Evolutionary conservation across 257 asterid species (phyloP).

Genomic region (Rubia yunnanensis): DNA sequence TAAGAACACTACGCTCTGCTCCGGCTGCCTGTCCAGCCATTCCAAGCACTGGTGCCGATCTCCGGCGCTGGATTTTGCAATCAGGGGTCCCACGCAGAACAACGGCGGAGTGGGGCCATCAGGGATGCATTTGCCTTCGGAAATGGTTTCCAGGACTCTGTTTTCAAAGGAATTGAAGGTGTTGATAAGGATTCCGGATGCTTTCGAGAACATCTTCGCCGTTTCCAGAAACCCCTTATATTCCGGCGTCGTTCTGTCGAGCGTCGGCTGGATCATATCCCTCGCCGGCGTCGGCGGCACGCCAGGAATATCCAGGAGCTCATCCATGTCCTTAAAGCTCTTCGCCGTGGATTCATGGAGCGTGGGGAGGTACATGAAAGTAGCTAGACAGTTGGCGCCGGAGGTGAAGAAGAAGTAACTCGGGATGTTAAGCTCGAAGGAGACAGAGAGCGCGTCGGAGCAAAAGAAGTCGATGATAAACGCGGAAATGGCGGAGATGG

Average conservation of each 20-base stretch:
- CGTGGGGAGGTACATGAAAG: slow-evolving; percentile 19
- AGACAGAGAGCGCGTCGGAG: slow-evolving; percentile 19
- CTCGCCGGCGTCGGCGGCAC: slow-evolving; percentile 35
- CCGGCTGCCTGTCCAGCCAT: slow-evolving; percentile 56
- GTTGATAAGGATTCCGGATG: slow-evolving; percentile 39
- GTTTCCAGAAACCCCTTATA: slow-evolving; percentile 24
- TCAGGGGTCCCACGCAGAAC: slow-evolving; percentile 50
- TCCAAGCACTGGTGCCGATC: slow-evolving; percentile 28
- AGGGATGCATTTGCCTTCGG: slow-evolving; percentile 34
- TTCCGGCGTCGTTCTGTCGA: slow-evolving; percentile 20
- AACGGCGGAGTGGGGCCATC: slow-evolving; percentile 40
- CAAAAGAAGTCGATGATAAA: slow-evolving; percentile 59
- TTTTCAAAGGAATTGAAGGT: slow-evolving; percentile 38
- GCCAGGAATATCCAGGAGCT: slow-evolving; percentile 30
- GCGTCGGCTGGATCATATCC: slow-evolving; percentile 27
- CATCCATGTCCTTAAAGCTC: slow-evolving; percentile 37
- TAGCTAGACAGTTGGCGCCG: slow-evolving; percentile 27
- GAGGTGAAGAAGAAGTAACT: slow-evolving; percentile 45
- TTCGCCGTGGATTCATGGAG: slow-evolving; percentile 18
- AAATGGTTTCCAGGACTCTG: slow-evolving; percentile 20
- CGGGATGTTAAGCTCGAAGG: slow-evolving; percentile 27
- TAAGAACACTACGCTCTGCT: slow-evolving; percentile 41
- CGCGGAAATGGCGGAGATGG: slow-evolving; percentile 28
- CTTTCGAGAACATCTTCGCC: neutral
- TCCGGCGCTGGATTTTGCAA: slow-evolving; percentile 17